Base-by-base conservation (phyloP, 768 basidiomycete species). In the Boletellus emodensis region DNA sequence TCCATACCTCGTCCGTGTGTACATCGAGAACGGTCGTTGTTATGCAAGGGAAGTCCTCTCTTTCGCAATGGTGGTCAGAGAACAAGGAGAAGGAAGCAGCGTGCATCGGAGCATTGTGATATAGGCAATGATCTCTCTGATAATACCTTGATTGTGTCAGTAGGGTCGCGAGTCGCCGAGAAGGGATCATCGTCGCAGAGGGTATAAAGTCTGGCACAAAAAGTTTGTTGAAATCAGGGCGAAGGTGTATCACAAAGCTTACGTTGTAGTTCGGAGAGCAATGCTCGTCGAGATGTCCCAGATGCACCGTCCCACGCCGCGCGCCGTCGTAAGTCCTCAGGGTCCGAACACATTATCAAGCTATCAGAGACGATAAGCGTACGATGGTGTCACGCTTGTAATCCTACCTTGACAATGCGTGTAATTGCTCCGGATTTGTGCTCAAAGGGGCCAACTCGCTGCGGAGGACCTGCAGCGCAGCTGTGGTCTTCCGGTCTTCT, bases 1-100 rank as follows among this genome's bases (percentile, higher is more conserved):
- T 84, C 94, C 95, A 98, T 38, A 99, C 94, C 66, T 99, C 93
- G 63, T 98, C 91, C 11, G 75, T 79, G 68, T 97, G 95, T 28
- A 85, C 90, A 40, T 84, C 80, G 52, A 97, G 72, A 45, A 94
- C 85, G 22, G 87, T 85, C 3, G 91, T 94, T 12, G 90, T 94
- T 22, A 86, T 74, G 40, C 81, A 79, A 7, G 96, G 96, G 71
- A 99, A 98, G 36, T 79, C 79, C 24, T 81, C 78, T 61, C 85
- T 79, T 54, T 84, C 80, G 71, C 94, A 96, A 46, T 79, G 72
- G 63, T 95, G 92, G 66, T 99, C 94, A 42, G 78, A 76, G 62
- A 92, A 91, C 43, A 99, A 71, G n/a, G 93, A 91, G 64, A 87
- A 85, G 30, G 83, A 73, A 14, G 72, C 63, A 17, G 76, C 65